Conservation (phyloP, 768 basidiomycete species). For the Calocybe cyanea region DNA sequence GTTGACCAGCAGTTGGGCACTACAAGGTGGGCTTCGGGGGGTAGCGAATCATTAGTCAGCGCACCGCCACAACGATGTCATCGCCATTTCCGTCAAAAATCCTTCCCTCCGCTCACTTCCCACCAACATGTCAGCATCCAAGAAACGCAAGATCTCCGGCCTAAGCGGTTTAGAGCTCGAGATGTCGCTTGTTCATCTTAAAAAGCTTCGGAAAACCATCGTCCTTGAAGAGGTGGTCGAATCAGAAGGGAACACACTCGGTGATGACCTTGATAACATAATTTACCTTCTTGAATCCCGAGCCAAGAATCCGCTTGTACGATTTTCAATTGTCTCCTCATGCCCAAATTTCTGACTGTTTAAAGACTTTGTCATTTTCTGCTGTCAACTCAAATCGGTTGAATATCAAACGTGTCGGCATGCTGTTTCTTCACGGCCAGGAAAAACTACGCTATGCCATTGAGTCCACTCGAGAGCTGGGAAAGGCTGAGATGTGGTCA, state of each 20-base stretch:
- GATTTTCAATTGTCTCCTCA: constrained; percentile 4
- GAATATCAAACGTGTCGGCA: constrained; percentile 3
- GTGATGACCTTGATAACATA: constrained; percentile 5
- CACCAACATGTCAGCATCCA: too few relatives aligned
- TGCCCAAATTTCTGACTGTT: constrained; percentile 2
- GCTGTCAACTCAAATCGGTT: constrained; percentile 5
- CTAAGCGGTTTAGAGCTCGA: constrained; percentile 8
- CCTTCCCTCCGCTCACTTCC: too few relatives aligned
- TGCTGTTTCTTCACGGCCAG: constrained; percentile 4
- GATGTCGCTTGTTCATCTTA: constrained; percentile 3
- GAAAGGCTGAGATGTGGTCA: constrained; percentile 6
- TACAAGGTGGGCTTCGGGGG: too few relatives aligned
- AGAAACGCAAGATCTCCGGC: too few relatives aligned
- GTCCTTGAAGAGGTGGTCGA: constrained; percentile 2
- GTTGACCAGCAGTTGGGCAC: too few relatives aligned
- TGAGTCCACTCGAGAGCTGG: constrained; percentile 7
- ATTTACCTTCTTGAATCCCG: constrained; percentile 2
- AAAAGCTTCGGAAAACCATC: constrained; percentile 7
- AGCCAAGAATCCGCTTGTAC: constrained; percentile 6
- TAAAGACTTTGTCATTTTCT: constrained; percentile 6
- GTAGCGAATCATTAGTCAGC: too few relatives aligned
- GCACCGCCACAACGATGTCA: too few relatives aligned
- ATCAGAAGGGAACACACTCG: constrained; percentile 4
- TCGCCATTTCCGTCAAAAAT: too few relatives aligned
- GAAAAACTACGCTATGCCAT: constrained; percentile 9